Base-by-base conservation (phyloP, 2,329 filamentous ascomycete genomes). In the Fusarium nelsonii region DNA sequence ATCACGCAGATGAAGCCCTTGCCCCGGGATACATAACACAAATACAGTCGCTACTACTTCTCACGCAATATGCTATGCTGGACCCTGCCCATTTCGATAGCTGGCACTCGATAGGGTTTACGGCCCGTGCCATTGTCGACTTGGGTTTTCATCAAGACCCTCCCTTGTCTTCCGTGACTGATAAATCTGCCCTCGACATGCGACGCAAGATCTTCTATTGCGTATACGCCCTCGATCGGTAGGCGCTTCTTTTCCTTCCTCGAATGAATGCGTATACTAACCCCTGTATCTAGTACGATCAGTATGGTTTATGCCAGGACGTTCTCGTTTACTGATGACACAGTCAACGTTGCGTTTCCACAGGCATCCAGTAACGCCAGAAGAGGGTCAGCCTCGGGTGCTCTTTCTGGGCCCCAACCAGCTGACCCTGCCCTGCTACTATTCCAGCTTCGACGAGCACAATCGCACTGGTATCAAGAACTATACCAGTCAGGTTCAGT, bases 91-190 rank as follows among this genome's bases (percentile, higher is more conserved):
- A 97, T 76, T 97, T 97, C 75, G 94, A 97, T 75, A 93, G 91
- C 73, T 98, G 96, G 94, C 94, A 96, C 69, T 81, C 97, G 65
- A 92, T 97, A 58, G 96, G 95, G 8, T 94, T 96, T 77, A 94
- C 95, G 8, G 92, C 92, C 40, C 89, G 95, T 60, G 92, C 94
- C 8, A 90, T 95, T 75, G 87, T 97, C 23, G 96, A 99, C 80
- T 82, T 97, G 32, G 96, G 96, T 9, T 90, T 97, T 60, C 96
- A 98, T 78, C 95, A 97, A 80, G 95, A 98, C 71, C 93, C 94
- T 4, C 91, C 92, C 1, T 85, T 87, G 58, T 90, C 91, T 65
- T 86, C 91, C 16, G 81, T 88, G 30, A 85, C 90, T 12, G 89
- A 93, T 59, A 90, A 89, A 70, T 82, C 87, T 4, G 88, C 89